Conservation (phyloP, 352 stramenopile genomes). For the Phytopythium oedochilum region DNA sequence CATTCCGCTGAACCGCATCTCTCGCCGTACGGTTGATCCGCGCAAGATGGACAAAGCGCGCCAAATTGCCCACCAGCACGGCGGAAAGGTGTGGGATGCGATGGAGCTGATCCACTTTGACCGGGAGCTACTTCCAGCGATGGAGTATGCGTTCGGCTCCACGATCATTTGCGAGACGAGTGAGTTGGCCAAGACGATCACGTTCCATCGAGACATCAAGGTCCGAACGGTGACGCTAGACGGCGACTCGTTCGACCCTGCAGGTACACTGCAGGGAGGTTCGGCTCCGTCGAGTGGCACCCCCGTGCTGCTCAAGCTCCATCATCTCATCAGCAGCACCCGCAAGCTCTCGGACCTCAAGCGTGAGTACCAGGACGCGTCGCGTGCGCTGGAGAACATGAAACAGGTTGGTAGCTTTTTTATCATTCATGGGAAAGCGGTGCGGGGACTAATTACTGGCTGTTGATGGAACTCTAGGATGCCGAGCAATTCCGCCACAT, state of each 20-base stretch:
- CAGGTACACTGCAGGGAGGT: constrained; percentile 94
- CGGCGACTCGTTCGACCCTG: constrained; percentile 97
- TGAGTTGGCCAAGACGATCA: constrained; percentile 86
- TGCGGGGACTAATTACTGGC: neutral
- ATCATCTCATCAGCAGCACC: constrained; percentile 72
- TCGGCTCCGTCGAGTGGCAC: constrained; percentile 74
- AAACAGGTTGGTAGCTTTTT: constrained; percentile 37
- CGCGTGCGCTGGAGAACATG: constrained; percentile 55
- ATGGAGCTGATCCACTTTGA: constrained; percentile 98
- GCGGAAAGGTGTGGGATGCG: constrained; percentile 89
- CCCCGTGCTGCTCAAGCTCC: constrained; percentile 77
- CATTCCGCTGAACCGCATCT: constrained; percentile 98
- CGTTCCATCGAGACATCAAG: constrained; percentile 91
- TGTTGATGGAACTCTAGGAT: constrained; percentile 31
- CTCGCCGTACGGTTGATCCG: constrained; percentile 62
- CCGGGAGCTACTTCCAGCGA: constrained; percentile 91
- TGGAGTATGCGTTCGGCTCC: constrained; percentile 98
- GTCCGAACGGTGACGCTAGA: constrained; percentile 97
- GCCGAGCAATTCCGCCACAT: constrained; percentile 65
- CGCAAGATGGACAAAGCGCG: constrained; percentile 79
- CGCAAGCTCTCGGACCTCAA: constrained; percentile 62
- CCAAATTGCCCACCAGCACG: constrained; percentile 84
- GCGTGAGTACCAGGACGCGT: constrained; percentile 61
- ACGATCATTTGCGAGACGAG: constrained; percentile 97
- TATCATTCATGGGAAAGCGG: neutral